Base-by-base conservation (phyloP, 108 stramenopile genomes). In the Discostella stelligeroides region DNA sequence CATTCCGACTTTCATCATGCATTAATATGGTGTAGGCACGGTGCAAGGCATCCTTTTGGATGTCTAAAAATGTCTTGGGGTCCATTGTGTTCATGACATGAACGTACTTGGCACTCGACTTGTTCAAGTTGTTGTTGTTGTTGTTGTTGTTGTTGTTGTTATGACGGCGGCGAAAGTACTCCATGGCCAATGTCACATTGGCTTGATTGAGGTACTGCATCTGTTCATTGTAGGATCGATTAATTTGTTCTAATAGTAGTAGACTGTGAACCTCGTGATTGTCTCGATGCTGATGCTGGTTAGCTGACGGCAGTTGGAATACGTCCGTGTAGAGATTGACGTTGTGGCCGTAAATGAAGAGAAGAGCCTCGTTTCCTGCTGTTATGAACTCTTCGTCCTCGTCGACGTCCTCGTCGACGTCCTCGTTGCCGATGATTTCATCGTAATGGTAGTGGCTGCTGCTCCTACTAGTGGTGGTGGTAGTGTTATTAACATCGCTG, bases 291-390 rank as follows among this genome's bases (percentile, higher is more conserved):
- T n/a, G n/a, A n/a, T n/a, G n/a, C n/a, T n/a, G n/a, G n/a, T n/a
- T n/a, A n/a, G n/a, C n/a, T 20, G 57, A 2, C 15, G 57, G 34
- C 28, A 58, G 57, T 34, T 41, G 57, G 34, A 58, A 58, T 0
- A 58, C 57, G 57, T 58, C 18, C 0, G 57, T 20, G 57, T 58
- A 58, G 34, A 58, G 57, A 37, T 58, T 58, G 57, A 38, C 34
- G n/a, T 58, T 58, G 30, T 34, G 57, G 1, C 57, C 57, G 57
- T 58, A 58, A 15, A 58, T 18, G 39, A 58, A 20, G 15, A 34
- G 39, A 2, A 58, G 38, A 0, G 57, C 57, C 34, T 58, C 57
- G 34, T 58, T 58, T 4, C 57, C 57, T 9, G 57, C 57, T 12
- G 29, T 20, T 0, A 37, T 37, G 8, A 38, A 7, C 3, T 58